These are phyloP conservation scores for Ganoderma resinaceum DNA, from an alignment of 1,284 basidiomycete genomes.

Conservation along the genomic window DNA sequence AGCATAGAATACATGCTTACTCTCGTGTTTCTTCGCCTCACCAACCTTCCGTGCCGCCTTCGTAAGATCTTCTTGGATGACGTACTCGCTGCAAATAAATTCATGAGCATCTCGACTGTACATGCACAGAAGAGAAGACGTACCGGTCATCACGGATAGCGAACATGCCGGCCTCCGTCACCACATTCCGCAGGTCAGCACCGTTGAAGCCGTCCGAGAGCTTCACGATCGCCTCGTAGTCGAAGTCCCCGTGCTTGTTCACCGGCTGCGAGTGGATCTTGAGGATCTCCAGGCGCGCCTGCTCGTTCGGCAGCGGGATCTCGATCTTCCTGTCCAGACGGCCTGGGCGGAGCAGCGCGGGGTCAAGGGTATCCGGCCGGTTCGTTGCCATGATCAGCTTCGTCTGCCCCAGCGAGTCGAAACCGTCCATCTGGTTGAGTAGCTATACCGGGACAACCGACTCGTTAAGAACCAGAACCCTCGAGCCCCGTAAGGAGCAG, in stretches of 20 bases:
- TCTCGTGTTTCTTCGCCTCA: constrained; percentile 97
- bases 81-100: constrained; percentile 70
- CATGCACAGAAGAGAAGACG: constrained; percentile 29
- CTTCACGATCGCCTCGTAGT: constrained; percentile 98
- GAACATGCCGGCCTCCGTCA: constrained; percentile 99
- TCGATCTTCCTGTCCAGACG: constrained; percentile 98
- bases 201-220: constrained; percentile 95
- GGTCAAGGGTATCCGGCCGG: constrained; percentile 96
- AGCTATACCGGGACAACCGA: constrained; percentile 57
- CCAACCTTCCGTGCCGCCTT: constrained; percentile 98
- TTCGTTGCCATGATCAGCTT: constrained; percentile 99
- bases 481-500: not conserved
- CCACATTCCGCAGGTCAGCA: constrained; percentile 95
- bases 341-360: constrained; percentile 94
- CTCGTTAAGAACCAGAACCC: not conserved
- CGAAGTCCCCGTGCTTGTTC: constrained; percentile 94
- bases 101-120: not conserved
- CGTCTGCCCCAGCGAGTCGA: constrained; percentile 94
- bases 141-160: constrained; percentile 95
- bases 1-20: constrained; percentile 50
- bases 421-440: constrained; percentile 99
- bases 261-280: constrained; percentile 97
- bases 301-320: constrained; percentile 97
- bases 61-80: constrained; percentile 94
- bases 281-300: constrained; percentile 93